phyloP scores from a whole-genome alignment of 768 basidiomycete species.

The Lactarius vividus region DNA sequence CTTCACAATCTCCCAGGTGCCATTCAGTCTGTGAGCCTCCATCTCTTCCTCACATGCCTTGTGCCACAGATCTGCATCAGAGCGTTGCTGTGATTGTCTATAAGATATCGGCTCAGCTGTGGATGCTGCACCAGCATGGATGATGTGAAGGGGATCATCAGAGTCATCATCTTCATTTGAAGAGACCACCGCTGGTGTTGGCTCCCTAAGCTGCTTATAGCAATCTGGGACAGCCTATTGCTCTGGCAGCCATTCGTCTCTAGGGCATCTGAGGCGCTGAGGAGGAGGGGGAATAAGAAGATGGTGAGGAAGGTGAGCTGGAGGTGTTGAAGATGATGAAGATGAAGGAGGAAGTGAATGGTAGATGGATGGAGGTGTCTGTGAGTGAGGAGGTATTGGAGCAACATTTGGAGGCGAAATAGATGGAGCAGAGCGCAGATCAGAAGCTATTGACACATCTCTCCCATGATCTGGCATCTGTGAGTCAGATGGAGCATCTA shows the following conservation, averaged over 20 bases:
- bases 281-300: background rate
- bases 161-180: background rate
- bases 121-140: background rate
- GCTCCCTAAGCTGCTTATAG: background rate
- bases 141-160: background rate
- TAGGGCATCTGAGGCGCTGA: background rate
- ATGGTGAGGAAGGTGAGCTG: background rate
- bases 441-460: background rate
- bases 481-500: background rate
- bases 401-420: background rate
- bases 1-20: conserved; percentile 1
- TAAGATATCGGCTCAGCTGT: background rate
- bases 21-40: conserved; percentile 5
- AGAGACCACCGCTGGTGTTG: background rate
- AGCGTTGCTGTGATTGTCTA: background rate
- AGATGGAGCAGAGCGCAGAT: background rate
- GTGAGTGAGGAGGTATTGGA: background rate
- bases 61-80: background rate
- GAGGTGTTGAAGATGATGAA: background rate
- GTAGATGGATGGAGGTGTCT: background rate
- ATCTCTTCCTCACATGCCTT: conserved; percentile 4
- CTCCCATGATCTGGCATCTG: background rate
- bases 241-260: background rate
- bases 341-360: background rate
- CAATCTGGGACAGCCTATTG: background rate